Percentiles rank a stretch among this genome's conserved stretches.
phyloP scores from a whole-genome alignment of 2,329 filamentous ascomycete genomes.

The Pseudopyrenochaeta lycopersici region DNA sequence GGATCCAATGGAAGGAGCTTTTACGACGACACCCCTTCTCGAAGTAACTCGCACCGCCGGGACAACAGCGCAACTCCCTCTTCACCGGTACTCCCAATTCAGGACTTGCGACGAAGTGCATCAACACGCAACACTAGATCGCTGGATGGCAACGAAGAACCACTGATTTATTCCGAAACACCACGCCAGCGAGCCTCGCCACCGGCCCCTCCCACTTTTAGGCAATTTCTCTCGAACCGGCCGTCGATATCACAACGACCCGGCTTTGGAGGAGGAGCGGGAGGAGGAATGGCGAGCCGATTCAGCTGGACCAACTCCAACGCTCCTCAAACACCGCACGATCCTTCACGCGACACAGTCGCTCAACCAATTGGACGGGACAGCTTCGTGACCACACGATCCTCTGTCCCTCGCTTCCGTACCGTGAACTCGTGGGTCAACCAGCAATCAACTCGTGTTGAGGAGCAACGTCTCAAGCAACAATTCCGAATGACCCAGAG shows the following conservation, averaged over 20 bases:
- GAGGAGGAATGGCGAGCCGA: constrained; percentile 36
- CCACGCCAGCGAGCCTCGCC: constrained; percentile 24
- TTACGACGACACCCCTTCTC: constrained; percentile 32
- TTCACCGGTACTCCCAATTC: constrained; percentile 40
- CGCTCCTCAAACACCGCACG: constrained; percentile 50
- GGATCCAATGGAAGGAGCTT: constrained; percentile 30
- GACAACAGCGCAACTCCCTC: constrained; percentile 42
- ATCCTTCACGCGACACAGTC: constrained; percentile 37
- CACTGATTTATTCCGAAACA: constrained; percentile 32
- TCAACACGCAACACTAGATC: constrained; percentile 46
- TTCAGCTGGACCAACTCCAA: constrained; percentile 55
- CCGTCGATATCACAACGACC: constrained; percentile 41
- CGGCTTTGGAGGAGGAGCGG: constrained; percentile 35
- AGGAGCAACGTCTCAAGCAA: constrained; percentile 46
- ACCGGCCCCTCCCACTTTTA: constrained; percentile 48
- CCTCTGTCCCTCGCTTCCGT: constrained; percentile 50
- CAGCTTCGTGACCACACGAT: constrained; percentile 48
- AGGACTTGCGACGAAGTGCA: constrained; percentile 33
- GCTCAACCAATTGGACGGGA: constrained; percentile 37
- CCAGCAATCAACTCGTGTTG: constrained; percentile 49
- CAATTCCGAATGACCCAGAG: constrained; percentile 44
- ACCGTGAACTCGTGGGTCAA: constrained; percentile 54
- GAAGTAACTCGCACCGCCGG: constrained; percentile 39
- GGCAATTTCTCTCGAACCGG: constrained; percentile 49
- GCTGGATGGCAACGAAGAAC: constrained; percentile 29